Percentiles rank a stretch among this genome's conserved stretches.
Conservation (phyloP, 208 protist genomes). For the Wallacemonas sp. region DNA sequence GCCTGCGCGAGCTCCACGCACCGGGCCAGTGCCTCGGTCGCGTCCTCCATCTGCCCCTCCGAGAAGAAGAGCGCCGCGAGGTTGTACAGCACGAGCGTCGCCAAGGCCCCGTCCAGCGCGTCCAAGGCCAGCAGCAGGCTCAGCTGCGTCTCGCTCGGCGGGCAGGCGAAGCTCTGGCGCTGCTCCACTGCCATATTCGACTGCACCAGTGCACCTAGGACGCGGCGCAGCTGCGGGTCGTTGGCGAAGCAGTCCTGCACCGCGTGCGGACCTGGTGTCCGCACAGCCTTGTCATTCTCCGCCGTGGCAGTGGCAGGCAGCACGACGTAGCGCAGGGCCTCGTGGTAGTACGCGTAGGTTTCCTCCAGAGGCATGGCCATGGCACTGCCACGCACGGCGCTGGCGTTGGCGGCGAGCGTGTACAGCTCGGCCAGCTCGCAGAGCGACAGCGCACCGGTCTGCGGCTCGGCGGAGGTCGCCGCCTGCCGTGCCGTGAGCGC, state of each 20-base stretch:
- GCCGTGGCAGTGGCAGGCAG: not conserved
- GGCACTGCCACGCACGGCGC: slow-evolving; percentile 50
- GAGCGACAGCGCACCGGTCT: not conserved
- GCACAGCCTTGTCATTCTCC: too few relatives aligned
- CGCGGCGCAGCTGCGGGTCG: slow-evolving; percentile 19
- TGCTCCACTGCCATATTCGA: slow-evolving; percentile 57
- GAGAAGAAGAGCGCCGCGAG: slow-evolving; percentile 58
- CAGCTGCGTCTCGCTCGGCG: slow-evolving; percentile 24
- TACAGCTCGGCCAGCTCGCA: slow-evolving; percentile 29
- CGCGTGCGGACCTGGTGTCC: too few relatives aligned
- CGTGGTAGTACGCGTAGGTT: slow-evolving; percentile 48
- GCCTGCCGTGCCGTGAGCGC: too few relatives aligned
- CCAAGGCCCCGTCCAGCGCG: slow-evolving; percentile 42
- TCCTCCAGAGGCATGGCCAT: slow-evolving; percentile 43
- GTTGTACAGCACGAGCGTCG: slow-evolving; percentile 77
- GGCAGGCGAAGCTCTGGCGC: slow-evolving; percentile 19
- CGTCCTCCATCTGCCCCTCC: slow-evolving; percentile 62
- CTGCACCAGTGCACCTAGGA: slow-evolving; percentile 41
- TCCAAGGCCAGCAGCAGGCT: slow-evolving; percentile 55
- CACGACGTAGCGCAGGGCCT: slow-evolving; percentile 42
- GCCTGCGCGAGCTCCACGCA: slow-evolving; percentile 66
- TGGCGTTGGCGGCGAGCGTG: slow-evolving; percentile 55
- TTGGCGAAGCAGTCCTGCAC: slow-evolving; percentile 11
- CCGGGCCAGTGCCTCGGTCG: slow-evolving; percentile 69
- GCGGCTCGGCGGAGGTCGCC: too few relatives aligned